phyloP scores from a whole-genome alignment of 495 filamentous ascomycete genomes.

The Aspergillus indologenus region DNA sequence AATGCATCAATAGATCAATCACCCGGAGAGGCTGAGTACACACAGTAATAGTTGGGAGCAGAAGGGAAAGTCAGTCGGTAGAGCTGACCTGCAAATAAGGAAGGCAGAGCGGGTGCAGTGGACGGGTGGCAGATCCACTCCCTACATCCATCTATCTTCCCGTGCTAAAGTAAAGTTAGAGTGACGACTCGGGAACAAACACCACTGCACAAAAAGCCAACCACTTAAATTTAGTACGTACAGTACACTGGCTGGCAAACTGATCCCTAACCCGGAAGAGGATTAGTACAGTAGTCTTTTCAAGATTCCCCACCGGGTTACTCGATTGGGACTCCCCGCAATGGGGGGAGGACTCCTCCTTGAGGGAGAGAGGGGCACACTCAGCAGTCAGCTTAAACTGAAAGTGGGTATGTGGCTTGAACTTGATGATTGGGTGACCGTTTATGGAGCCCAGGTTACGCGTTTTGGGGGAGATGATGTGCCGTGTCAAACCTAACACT shows the following conservation, averaged over 20 bases:
- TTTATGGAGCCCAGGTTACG: constrained; percentile 18
- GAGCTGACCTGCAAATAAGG: not conserved
- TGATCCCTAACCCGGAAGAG: constrained; percentile 4
- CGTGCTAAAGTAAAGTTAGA: too few species aligned
- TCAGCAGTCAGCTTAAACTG: constrained; percentile 4
- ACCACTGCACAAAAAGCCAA: too few species aligned
- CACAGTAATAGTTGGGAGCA: not conserved
- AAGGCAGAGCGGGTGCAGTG: not conserved
- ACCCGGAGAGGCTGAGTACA: too few species aligned
- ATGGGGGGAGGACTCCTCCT: not conserved
- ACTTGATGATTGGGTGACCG: constrained; percentile 15
- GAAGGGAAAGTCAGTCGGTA: not conserved
- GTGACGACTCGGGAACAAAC: too few species aligned
- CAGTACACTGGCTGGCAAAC: too few species aligned
- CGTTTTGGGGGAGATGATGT: constrained; percentile 27
- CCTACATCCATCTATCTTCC: too few species aligned
- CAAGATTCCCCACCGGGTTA: constrained; percentile 16
- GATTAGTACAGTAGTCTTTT: constrained; percentile 6
- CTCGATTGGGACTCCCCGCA: constrained; percentile 24
- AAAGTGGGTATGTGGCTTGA: not conserved
- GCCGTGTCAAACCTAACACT: constrained; percentile 18
- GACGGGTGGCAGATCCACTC: not conserved
- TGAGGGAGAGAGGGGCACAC: constrained; percentile 14
- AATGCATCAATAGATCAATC: not conserved
- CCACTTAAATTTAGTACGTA: too few species aligned